Base-by-base conservation (phyloP, 2,329 filamentous ascomycete genomes). In the Thermothelomyces thermophilus region DNA sequence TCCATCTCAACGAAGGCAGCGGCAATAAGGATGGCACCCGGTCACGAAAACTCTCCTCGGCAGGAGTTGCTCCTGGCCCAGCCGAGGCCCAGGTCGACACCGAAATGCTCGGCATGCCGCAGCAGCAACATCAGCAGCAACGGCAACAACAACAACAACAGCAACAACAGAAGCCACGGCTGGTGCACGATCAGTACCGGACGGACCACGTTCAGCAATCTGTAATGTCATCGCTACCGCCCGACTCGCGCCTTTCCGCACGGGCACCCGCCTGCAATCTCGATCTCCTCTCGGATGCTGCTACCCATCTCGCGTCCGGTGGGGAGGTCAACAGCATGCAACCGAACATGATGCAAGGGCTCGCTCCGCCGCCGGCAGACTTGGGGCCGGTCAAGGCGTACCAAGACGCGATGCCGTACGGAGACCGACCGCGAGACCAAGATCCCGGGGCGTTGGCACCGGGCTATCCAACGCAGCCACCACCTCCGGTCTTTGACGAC, bases 281-380 rank as follows among this genome's bases (percentile, higher is more conserved):
- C 31, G 77, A 81, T 53, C 67, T 82, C 9, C 65, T 82, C 16
- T 81, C 77, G 5, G 77, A 81, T 61, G 77, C 77, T n/a, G 77
- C 77, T 1, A 73, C 71, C 1, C 71, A 73, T 49, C 67, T 74
- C 13, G 71, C 71, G 6, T 72, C 79, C 16, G 75, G 74, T n/a
- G 77, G 74, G 50, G 75, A 78, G 56, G 73, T 76, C 20, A 73
- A 70, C 53, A 66, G 70, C n/a, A 73, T 78, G 58, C 74, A 73
- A 50, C 68, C 73, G 19, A 42, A 48, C 26, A 73, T 76, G 63
- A 70, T 77, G 58, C 60, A 70, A 9, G 73, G 73, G 20, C 64
- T 75, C 26, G 57, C 62, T 53, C 73, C 73, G 41, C 55, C 65
- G 5, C 66, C 70, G 31, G 61, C 66, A 11, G 66, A 66, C 8